These are phyloP conservation scores for Phytophthora tubulina DNA, from an alignment of 352 stramenopile species.

Conservation along the genomic window DNA sequence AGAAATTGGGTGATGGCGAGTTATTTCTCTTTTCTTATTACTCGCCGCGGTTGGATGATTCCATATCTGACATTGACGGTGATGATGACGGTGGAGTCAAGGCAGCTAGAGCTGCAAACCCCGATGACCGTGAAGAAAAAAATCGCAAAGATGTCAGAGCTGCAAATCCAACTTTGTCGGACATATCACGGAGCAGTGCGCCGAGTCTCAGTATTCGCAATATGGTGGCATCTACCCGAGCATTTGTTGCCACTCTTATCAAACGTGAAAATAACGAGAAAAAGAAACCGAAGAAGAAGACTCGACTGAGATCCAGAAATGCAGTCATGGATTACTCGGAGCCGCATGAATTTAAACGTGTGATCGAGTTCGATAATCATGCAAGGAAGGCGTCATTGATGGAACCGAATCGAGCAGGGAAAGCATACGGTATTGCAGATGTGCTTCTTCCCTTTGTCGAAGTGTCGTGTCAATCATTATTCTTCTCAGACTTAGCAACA, in stretches of 20 bases:
- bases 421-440: conserved; percentile 3
- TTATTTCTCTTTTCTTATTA: conserved; percentile 56
- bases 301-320: conserved; percentile 39
- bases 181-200: conserved; percentile 13
- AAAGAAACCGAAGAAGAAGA: conserved; percentile 29
- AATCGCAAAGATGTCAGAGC: conserved; percentile 11
- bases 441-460: conserved; percentile 36
- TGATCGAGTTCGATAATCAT: conserved; percentile 28
- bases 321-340: conserved; percentile 50
- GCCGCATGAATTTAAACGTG: conserved; percentile 47
- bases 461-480: conserved; percentile 15
- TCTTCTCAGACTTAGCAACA: conserved; percentile 8
- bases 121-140: conserved; percentile 19
- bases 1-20: neutral
- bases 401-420: conserved; percentile 24
- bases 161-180: conserved; percentile 17
- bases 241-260: conserved; percentile 4
- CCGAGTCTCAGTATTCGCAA: conserved; percentile 20
- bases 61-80: neutral
- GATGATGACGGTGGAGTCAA: neutral
- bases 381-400: conserved; percentile 21
- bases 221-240: conserved; percentile 30
- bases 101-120: neutral
- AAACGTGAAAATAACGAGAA: conserved; percentile 13
- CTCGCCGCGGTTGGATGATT: conserved; percentile 31